Evolutionary conservation across 352 stramenopile species (phyloP).

Genomic region (Phytophthora pinifolia): DNA sequence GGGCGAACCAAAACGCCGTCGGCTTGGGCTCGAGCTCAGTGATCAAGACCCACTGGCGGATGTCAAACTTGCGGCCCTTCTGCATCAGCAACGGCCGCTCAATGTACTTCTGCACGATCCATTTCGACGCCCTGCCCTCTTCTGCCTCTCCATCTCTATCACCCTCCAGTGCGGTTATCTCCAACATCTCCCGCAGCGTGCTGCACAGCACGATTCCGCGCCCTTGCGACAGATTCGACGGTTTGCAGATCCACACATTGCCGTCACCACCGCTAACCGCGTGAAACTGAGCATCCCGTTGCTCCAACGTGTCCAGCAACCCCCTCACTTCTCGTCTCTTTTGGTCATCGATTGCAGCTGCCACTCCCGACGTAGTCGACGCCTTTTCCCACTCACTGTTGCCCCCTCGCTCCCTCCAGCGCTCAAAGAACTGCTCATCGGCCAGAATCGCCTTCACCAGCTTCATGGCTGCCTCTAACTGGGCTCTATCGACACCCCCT

Average conservation of each 20-base stretch:
- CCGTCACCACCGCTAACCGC: conserved; percentile 19
- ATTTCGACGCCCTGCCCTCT: conserved; percentile 18
- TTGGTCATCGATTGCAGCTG: background rate
- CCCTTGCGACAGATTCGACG: conserved; percentile 72
- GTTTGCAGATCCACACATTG: conserved; percentile 85
- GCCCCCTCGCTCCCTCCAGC: conserved; percentile 20
- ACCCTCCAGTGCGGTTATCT: conserved; percentile 7
- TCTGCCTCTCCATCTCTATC: background rate
- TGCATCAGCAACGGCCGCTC: conserved; percentile 70
- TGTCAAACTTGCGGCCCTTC: conserved; percentile 76
- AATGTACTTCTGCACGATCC: conserved; percentile 89
- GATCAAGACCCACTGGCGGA: conserved; percentile 86
- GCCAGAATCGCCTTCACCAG: background rate
- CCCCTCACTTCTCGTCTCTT: conserved; percentile 4
- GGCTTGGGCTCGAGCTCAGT: conserved; percentile 53
- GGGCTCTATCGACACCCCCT: background rate
- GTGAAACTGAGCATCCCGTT: conserved; percentile 48
- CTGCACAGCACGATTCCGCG: conserved; percentile 62
- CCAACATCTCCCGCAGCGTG: conserved; percentile 33
- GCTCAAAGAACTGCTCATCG: conserved; percentile 7
- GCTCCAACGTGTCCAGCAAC: conserved; percentile 28
- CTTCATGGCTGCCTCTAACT: conserved; percentile 9
- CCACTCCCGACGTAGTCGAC: background rate
- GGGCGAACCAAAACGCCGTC: conserved; percentile 59
- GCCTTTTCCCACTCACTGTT: background rate